These are phyloP conservation scores for Eucalyptus erythrocorys DNA, from an alignment of 345 rosid genomes.

Conservation along the genomic window DNA sequence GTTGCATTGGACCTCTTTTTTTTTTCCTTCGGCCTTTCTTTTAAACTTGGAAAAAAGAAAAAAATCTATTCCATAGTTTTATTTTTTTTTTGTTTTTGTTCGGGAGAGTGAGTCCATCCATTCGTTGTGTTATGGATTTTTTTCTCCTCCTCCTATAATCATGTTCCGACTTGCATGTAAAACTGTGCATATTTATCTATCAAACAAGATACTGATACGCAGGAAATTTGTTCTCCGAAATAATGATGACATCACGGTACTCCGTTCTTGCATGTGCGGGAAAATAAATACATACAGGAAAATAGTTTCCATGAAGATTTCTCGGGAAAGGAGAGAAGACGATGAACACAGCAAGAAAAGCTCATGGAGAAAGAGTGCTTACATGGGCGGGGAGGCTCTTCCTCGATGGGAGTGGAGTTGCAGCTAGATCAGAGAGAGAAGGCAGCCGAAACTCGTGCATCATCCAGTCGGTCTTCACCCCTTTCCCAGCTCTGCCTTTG, in stretches of 20 bases:
- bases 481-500: constrained; percentile 86
- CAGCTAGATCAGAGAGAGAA: constrained; percentile 31
- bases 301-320: not conserved
- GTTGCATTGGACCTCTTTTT: not conserved
- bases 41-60: not conserved
- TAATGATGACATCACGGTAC: not conserved
- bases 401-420: constrained; percentile 33
- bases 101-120: not conserved
- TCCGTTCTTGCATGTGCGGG: not conserved
- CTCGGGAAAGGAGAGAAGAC: not conserved
- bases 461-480: constrained; percentile 95
- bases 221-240: not conserved
- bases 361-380: not conserved
- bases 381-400: constrained; percentile 53
- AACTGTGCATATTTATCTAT: not conserved
- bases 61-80: not conserved
- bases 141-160: not conserved
- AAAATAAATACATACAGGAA: not conserved
- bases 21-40: not conserved
- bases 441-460: constrained; percentile 96
- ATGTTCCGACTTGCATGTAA: not conserved
- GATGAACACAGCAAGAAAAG: not conserved
- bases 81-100: not conserved
- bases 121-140: not conserved
- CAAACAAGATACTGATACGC: not conserved